Base-by-base conservation (phyloP, 768 basidiomycete species). In the Krasilnikovozyma curviuscula region DNA sequence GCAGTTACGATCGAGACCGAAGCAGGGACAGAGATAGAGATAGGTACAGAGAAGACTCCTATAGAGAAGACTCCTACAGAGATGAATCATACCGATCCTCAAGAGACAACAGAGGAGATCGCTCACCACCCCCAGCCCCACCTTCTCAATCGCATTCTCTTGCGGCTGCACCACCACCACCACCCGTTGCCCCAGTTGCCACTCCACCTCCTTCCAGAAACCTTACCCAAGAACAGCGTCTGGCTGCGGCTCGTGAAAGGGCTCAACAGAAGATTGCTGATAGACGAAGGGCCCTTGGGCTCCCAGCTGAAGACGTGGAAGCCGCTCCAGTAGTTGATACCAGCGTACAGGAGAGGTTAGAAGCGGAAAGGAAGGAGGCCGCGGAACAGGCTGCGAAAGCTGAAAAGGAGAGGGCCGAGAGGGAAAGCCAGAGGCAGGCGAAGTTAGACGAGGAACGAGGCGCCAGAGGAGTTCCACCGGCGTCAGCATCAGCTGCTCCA, bases 341-440 rank as follows among this genome's bases (percentile, higher is more conserved):
- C 7, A 73, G 70, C 44, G 84, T 93, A 3, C 81, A 85, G 60
- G 82, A 88, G 55, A 69, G 89, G 9, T 71, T 97, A 5, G 77
- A 74, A 31, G 71, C 77, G 56, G 91, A 97, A 59, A 82, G 80
- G 69, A 77, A 73, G 60, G 91, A 93, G 60, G 89, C 89, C 0
- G 88, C 86, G 54, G 82, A 84, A 61, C 84, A 82, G 62, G 75
- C 74, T 0, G 72, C 70, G 48, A 67, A 71, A 40, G 88, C 85
- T 0, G 88, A 93, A 63, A 72, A 71, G 53, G 77, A 81, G 56
- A 79, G 81, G 2, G 79, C 80, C 55, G 82, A 82, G 52, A 70
- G 88, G 48, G 83, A 86, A 57, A 70, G 71, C 41, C 62, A 74
- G 34, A 71, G 91, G 38, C 71, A 68, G 54, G 80, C 82, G 55